Evolutionary conservation across 345 rosid species (phyloP), one percentile per base, ranked within the genome.

Genomic region (Salix suchowensis): DNA sequence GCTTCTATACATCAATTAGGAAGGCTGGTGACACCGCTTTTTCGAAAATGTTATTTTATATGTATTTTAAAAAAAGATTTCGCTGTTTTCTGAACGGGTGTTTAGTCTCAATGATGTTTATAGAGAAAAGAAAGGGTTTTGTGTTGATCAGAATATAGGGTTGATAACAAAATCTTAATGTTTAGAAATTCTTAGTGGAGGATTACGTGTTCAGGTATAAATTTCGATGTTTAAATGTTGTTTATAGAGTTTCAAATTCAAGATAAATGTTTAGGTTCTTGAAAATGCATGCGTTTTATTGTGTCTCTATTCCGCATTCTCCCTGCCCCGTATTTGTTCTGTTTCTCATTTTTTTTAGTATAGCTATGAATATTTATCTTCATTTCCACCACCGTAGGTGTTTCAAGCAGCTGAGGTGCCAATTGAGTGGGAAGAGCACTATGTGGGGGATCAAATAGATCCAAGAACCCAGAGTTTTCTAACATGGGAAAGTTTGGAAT

Each of bases 351-450:
- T 55, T 13, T 46, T 44, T 13, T 0, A 1, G 28, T 58, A 10
- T 58, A 16, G n/a, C 21, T 19, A 18, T 70, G 73, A 15, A 11
- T 48, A 15, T 46, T 23, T 70, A 19, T 70, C 42, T 40, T 61
- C 28, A 37, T 58, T 74, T 44, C 18, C 69, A 24, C 61, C 26
- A 44, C 65, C 55, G 26, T 75, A 93, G 98, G 85, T 93, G 37
- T 91, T 91, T 83, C 87, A 67, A 65, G 85, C 72, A 15, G 99
- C 98, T 81, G 97, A 89, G 76, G 98, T 94, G 77, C 89, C 97
- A n/a, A 89, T 96, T 86, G 89, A 86, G 64, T 96, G 99, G 99
- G 99, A 96, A 76, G 98, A 94, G 74, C 99, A 94, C 76, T 92
- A 87, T 77, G 96, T 92, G 15, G 90, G 92, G 37, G 85, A 87